A percentile compares a stretch with the other conserved stretches of the same genome.
These are phyloP conservation scores for Phtheirospermum japonicum DNA, from an alignment of 257 asterid genomes.

Conservation along the genomic window DNA sequence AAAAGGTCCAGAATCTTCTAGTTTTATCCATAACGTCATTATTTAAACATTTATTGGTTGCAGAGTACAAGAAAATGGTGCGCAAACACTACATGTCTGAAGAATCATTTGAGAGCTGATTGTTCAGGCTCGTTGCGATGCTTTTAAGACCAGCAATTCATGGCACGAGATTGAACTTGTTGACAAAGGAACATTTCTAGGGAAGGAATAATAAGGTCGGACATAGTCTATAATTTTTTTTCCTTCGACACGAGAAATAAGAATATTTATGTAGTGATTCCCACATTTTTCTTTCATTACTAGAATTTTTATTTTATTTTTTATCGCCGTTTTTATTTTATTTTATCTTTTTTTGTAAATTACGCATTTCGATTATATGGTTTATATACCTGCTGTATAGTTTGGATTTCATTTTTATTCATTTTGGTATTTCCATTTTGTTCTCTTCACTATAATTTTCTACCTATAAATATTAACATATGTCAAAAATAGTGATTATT, in stretches of 20 bases:
- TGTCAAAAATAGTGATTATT: background rate
- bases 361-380: background rate
- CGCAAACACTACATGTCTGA: conserved; percentile 51
- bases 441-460: background rate
- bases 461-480: background rate
- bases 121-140: background rate
- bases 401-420: background rate
- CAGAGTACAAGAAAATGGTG: conserved; percentile 68
- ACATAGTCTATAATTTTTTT: background rate
- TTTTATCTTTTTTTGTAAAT: background rate
- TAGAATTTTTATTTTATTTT: too few relatives aligned
- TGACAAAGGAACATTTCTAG: conserved; percentile 2
- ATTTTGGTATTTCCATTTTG: background rate
- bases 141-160: background rate
- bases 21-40: background rate
- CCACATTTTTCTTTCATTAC: background rate
- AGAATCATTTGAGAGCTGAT: conserved; percentile 48
- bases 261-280: background rate
- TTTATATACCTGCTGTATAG: background rate
- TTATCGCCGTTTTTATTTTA: too few relatives aligned
- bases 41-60: conserved; percentile 21
- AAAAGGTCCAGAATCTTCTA: background rate
- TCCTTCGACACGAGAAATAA: background rate
- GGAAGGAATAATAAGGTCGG: conserved; percentile 12
- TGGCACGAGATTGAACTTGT: background rate